Base-by-base conservation (phyloP, 805 yeast genomes). In the Komagataella pseudopastoris region DNA sequence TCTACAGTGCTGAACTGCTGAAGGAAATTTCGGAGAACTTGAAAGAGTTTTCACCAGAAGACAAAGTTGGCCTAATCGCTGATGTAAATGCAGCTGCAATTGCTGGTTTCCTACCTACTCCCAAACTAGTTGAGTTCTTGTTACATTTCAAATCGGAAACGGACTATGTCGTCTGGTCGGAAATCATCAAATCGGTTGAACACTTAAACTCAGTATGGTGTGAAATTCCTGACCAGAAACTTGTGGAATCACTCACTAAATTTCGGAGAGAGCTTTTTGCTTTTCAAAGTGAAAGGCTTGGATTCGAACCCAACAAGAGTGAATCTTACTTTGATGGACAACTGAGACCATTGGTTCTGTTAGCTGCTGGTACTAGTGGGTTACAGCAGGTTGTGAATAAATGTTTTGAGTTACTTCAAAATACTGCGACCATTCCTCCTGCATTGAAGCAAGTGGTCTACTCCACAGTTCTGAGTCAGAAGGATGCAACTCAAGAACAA, bases 161-260 rank as follows among this genome's bases (percentile, higher is more conserved):
- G 4, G 70, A 71, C 44, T 71, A 66, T 55, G 70, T 73, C 49
- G 80, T 78, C 48, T 81, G 88, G 87, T 62, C 66, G 22, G 81
- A 78, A 59, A 66, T 80, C 46, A 62, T 72, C 22, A 65, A 68
- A 36, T 62, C 77, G 18, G 59, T 80, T 45, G 59, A 59, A 17
- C 57, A 60, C 22, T 60, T 77, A 23, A 56, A 63, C 39, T 56
- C 59, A 14, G 60, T 68, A 1, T 76, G 74, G 58, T 73, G 69
- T 53, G 67, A 63, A 45, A 60, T 66, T 49, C 54, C 64, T 4
- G 39, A 30, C 8, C 39, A 30, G 8, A 62, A 59, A 20, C 55
- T 59, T 17, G 55, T 69, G 3, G 51, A 56, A 1, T 49, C 58
- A 18, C 60, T 74, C 51, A 54, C 56, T 8, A 53, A 52, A 8